These are phyloP conservation scores for Magnusiomyces starmeri DNA, from an alignment of 1,139 yeast species.

Conservation along the genomic window DNA sequence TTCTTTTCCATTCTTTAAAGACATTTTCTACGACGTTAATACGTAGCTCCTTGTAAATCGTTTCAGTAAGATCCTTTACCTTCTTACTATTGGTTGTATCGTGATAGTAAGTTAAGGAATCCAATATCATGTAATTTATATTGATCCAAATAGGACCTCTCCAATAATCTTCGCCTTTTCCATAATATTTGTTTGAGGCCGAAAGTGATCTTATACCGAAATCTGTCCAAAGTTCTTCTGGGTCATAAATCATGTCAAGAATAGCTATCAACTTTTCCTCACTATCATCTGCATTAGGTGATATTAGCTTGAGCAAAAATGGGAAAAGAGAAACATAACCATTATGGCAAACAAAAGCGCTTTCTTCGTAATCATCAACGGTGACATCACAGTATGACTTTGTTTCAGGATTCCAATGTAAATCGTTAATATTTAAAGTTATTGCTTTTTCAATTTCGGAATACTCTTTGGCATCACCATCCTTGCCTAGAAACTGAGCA, in stretches of 20 bases:
- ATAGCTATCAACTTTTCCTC: conserved; percentile 44
- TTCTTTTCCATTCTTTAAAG: conserved; percentile 55
- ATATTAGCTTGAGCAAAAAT: conserved; percentile 60
- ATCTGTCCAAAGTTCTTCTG: conserved; percentile 67
- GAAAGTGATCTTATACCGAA: conserved; percentile 82
- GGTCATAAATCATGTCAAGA: conserved; percentile 55
- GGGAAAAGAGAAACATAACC: conserved; percentile 90
- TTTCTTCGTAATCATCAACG: conserved; percentile 62
- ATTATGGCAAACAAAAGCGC: conserved; percentile 66
- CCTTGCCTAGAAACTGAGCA: conserved; percentile 55
- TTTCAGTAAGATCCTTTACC: conserved; percentile 37
- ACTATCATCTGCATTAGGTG: conserved; percentile 32
- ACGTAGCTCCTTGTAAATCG: conserved; percentile 53
- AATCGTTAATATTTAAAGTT: conserved; percentile 51
- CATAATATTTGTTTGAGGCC: conserved; percentile 55
- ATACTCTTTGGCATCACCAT: conserved; percentile 51
- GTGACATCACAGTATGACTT: conserved; percentile 79
- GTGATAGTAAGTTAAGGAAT: conserved; percentile 54
- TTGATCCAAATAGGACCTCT: conserved; percentile 92
- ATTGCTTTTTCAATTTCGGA: conserved; percentile 49
- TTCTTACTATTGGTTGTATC: conserved; percentile 22
- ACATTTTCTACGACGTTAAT: conserved; percentile 62
- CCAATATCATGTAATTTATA: conserved; percentile 76
- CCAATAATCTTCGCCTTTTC: conserved; percentile 90
- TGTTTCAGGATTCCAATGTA: conserved; percentile 73